Evolutionary conservation across 2,329 filamentous ascomycete species (phyloP).

Genomic region (Chaetomium globosum): DNA sequence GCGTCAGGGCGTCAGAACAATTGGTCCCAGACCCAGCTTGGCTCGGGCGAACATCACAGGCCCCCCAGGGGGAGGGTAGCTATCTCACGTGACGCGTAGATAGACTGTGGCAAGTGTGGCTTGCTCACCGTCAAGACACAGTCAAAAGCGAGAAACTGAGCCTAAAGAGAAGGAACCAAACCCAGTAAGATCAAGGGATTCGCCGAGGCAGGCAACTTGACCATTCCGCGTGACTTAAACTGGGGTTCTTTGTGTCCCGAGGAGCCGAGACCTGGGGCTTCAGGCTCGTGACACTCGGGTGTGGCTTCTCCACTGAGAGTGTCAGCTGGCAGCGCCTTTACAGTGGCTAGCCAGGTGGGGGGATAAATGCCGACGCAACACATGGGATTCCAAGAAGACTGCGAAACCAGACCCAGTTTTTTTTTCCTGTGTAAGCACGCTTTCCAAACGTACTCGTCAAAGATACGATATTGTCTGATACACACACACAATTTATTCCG

Average conservation of each 20-base stretch:
- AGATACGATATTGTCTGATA: too few species aligned
- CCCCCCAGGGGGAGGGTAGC: slow-evolving; percentile 17
- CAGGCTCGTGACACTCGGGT: slow-evolving; percentile 13
- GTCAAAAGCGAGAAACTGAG: not conserved
- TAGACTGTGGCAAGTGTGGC: slow-evolving; percentile 20
- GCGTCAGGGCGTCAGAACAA: slow-evolving; percentile 37
- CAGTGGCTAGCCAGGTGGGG: not conserved
- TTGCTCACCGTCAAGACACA: not conserved
- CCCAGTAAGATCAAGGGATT: not conserved
- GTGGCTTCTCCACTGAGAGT: slow-evolving; percentile 7
- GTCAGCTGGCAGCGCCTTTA: slow-evolving; percentile 21
- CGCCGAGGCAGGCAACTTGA: not conserved
- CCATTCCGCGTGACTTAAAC: slow-evolving; percentile 1
- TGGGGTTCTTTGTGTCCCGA: slow-evolving; percentile 2
- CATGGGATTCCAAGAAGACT: not conserved
- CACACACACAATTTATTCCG: too few species aligned
- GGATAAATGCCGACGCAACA: not conserved
- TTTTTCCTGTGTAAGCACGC: too few species aligned
- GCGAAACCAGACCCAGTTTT: not conserved
- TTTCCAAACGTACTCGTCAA: too few species aligned
- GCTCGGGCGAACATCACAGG: slow-evolving; percentile 28
- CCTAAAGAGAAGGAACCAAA: not conserved
- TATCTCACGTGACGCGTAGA: slow-evolving; percentile 29
- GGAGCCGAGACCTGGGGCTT: not conserved
- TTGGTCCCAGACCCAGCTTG: slow-evolving; percentile 28